Base-by-base conservation (phyloP, 1,284 basidiomycete genomes). In the Vanrija sp. region DNA sequence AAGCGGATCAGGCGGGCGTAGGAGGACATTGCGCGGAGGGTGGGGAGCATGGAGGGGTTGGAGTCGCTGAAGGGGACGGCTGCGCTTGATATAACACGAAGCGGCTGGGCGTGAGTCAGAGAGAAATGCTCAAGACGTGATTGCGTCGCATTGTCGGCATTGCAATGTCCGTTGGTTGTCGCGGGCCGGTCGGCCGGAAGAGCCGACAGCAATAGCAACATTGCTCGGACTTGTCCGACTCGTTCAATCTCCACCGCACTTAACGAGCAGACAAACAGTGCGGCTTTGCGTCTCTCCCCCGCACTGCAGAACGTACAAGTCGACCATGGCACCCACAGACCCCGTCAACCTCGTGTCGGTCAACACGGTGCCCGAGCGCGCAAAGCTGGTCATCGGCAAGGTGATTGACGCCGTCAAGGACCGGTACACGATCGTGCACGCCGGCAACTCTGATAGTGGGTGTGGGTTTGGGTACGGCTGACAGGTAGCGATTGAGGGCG, bases 291-390 rank as follows among this genome's bases (percentile, higher is more conserved):
- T 25, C 24, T 38, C 37, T 38, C 37, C 12, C 37, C 16, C 37
- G 37, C 37, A 16, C 37, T 15, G 37, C 16, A 38, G 12, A 38
- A 15, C n/a, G 20, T 6, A 14, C 14, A 38, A 7, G 27, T 19
- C 23, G 9, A 18, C 37, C 4, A 42, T 25, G 39, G n/a, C n/a
- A n/a, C 3, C 23, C 39, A 20, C 20, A 25, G 22, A 57, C 15
- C 62, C 69, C 20, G 56, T 74, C 61, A 68, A 68, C 58, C 68
- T 75, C 49, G 64, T 75, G 35, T 68, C 68, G 6, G 73, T 75
- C 51, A 75, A 75, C 59, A 75, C 72, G 7, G 68, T 65, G 15
- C 72, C 70, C 1, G 72, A 75, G 16, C 63, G 72, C 16, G 73
- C 72, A 9, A 65, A 67, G 50, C 58, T 63, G 38, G 67, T 75